Evolutionary conservation across 768 basidiomycete species (phyloP).

Genomic region (Brasilioporus rufonigricans): DNA sequence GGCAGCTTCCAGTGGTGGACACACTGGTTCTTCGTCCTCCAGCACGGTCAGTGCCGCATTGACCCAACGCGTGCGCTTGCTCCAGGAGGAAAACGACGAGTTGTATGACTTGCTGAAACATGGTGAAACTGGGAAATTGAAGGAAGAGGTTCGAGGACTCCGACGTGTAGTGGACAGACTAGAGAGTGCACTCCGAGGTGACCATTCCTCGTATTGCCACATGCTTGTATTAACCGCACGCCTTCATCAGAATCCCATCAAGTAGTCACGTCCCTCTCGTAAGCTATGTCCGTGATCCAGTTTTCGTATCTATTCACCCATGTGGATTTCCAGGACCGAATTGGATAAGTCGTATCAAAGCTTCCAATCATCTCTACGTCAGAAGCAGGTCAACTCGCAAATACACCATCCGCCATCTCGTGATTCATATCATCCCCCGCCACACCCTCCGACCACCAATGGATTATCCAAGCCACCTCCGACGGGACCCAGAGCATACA

Average conservation of each 20-base stretch:
- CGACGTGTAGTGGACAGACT: constrained; percentile 65
- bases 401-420: constrained; percentile 40
- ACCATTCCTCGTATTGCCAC: constrained; percentile 6
- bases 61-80: constrained; percentile 63
- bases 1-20: constrained; percentile 30
- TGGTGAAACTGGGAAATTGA: constrained; percentile 76
- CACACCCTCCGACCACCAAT: constrained; percentile 33
- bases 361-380: constrained; percentile 46
- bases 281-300: constrained; percentile 32
- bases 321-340: constrained; percentile 54
- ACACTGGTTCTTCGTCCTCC: constrained; percentile 35
- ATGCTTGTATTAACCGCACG: constrained; percentile 5
- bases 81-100: constrained; percentile 89
- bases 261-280: constrained; percentile 71
- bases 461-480: constrained; percentile 55
- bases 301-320: constrained; percentile 13
- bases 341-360: constrained; percentile 73
- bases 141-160: constrained; percentile 76
- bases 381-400: constrained; percentile 33
- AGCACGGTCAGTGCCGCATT: constrained; percentile 71
- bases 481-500: constrained; percentile 78
- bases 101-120: constrained; percentile 71
- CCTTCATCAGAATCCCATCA: constrained; percentile 66
- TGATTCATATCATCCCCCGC: constrained; percentile 39
- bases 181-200: constrained; percentile 77